These are phyloP conservation scores for Coprinopsis marcescibilis DNA, from an alignment of 768 basidiomycete genomes.

Conservation along the genomic window DNA sequence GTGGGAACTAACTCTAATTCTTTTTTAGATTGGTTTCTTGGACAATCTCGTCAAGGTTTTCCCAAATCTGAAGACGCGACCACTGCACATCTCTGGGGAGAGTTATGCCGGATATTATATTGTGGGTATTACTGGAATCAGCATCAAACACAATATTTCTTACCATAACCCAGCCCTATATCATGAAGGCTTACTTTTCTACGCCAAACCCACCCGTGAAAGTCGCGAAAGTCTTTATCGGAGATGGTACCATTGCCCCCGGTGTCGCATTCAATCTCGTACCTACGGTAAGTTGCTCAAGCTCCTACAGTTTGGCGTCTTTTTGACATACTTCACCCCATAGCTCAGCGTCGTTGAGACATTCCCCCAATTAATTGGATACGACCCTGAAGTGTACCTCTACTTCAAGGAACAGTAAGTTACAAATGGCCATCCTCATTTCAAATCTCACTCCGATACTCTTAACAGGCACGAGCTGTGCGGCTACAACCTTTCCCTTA, in stretches of 20 bases:
- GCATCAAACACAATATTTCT: not conserved
- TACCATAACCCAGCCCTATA: conserved; percentile 52
- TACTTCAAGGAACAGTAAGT: conserved; percentile 68
- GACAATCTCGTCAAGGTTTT: conserved; percentile 70
- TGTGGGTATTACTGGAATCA: conserved; percentile 38
- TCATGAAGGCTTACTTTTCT: conserved; percentile 64
- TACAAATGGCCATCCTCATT: not conserved
- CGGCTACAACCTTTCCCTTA: conserved; percentile 59
- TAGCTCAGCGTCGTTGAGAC: conserved; percentile 60
- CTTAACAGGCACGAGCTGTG: conserved; percentile 50
- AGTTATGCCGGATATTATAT: conserved; percentile 75
- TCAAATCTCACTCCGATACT: not conserved
- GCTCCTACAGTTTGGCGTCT: not conserved
- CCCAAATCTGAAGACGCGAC: conserved; percentile 59
- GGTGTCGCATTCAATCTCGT: conserved; percentile 44
- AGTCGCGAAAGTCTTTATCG: conserved; percentile 63
- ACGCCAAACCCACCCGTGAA: conserved; percentile 61
- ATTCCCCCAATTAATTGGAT: conserved; percentile 71
- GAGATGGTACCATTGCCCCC: conserved; percentile 58
- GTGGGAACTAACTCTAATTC: not conserved
- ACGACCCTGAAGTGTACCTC: conserved; percentile 57
- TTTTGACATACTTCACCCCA: not conserved
- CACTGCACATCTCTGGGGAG: conserved; percentile 65
- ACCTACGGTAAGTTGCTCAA: conserved; percentile 42
- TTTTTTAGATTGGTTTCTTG: conserved; percentile 60